Evolutionary conservation across 306 rosid genomes (phyloP).

Genomic region (Begonia loranthoides): DNA sequence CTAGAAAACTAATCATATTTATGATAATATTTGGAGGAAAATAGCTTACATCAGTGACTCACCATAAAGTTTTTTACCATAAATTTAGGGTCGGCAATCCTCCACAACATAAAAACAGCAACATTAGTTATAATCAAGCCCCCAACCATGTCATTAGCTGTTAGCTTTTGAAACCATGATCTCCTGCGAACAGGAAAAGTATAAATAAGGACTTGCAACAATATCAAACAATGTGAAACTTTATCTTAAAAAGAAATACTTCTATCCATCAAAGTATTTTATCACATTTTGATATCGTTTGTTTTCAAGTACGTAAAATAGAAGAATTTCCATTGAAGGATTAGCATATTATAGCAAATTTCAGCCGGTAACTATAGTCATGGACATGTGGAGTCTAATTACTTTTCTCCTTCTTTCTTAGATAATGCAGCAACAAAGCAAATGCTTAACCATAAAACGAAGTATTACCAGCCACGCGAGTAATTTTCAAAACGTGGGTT

Average conservation of each 20-base stretch:
- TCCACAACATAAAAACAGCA: conserved; percentile 60
- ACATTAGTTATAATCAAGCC: conserved; percentile 74
- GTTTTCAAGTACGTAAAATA: too few species aligned
- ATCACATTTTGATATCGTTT: too few species aligned
- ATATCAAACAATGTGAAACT: not conserved
- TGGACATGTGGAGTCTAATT: too few species aligned
- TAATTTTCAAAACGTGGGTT: conserved; percentile 10
- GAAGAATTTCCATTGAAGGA: too few species aligned
- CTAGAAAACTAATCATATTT: too few species aligned
- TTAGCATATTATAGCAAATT: too few species aligned
- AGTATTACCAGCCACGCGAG: conserved; percentile 35
- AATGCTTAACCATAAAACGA: not conserved
- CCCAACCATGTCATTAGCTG: conserved; percentile 29
- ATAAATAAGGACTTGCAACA: conserved; percentile 7
- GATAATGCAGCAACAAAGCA: too few species aligned
- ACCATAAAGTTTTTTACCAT: conserved; percentile 67
- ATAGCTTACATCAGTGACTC: conserved; percentile 25
- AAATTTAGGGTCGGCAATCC: conserved; percentile 32
- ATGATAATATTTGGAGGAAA: conserved; percentile 2
- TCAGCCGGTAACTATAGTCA: too few species aligned
- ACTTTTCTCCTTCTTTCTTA: too few species aligned
- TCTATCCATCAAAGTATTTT: conserved; percentile 29
- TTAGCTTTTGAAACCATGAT: conserved; percentile 33
- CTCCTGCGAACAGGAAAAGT: conserved; percentile 40
- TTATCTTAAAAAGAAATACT: conserved; percentile 11